Conservation (phyloP, 2,329 filamentous ascomycete genomes). For the Fusarium oxysporum region DNA sequence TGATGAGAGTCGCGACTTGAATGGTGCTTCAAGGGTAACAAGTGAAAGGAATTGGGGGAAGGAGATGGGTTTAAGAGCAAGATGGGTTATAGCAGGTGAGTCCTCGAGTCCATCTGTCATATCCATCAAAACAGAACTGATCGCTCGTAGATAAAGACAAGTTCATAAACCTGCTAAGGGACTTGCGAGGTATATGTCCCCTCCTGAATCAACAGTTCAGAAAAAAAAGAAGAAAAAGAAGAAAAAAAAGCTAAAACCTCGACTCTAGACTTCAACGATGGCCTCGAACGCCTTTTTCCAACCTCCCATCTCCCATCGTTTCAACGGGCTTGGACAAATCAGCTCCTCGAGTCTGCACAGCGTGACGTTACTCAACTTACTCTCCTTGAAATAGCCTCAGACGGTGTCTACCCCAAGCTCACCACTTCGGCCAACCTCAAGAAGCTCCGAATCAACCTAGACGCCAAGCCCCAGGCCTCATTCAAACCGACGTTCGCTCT, state of each 20-base stretch:
- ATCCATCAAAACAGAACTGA: not conserved
- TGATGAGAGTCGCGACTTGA: constrained; percentile 34
- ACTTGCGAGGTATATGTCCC: constrained; percentile 52
- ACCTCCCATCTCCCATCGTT: constrained; percentile 55
- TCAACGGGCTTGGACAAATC: constrained; percentile 60
- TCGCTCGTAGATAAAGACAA: constrained; percentile 56
- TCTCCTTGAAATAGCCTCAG: constrained; percentile 56
- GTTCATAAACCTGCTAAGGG: constrained; percentile 54
- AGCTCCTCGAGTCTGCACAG: constrained; percentile 58
- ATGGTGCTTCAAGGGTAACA: constrained; percentile 29
- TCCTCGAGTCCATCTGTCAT: not conserved
- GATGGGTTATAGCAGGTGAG: constrained; percentile 58
- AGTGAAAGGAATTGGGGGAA: constrained; percentile 50
- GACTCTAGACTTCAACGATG: constrained; percentile 59
- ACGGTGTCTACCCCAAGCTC: constrained; percentile 56
- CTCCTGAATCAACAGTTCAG: not conserved
- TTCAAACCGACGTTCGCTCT: constrained; percentile 58
- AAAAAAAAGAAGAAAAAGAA: not conserved
- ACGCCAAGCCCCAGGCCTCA: constrained; percentile 53
- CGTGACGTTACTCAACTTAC: constrained; percentile 56
- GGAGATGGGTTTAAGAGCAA: constrained; percentile 52
- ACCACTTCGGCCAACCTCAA: constrained; percentile 58
- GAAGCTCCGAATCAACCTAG: constrained; percentile 60
- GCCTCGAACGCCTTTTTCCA: constrained; percentile 60
- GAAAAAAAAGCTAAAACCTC: not conserved